phyloP scores from a whole-genome alignment of 2,329 filamentous ascomycete genomes.

The Aureobasidium sp. region DNA sequence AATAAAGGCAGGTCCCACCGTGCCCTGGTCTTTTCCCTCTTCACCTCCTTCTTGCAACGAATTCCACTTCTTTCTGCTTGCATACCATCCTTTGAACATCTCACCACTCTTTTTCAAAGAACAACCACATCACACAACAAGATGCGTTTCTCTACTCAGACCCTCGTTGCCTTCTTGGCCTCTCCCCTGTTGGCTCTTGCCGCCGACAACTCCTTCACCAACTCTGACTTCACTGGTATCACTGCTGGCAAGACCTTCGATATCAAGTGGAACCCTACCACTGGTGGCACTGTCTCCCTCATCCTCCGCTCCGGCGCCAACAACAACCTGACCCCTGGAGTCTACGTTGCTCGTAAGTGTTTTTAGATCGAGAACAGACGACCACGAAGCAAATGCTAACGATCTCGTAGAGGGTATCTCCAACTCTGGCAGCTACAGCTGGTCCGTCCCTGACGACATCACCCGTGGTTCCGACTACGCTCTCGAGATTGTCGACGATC shows the following conservation, averaged over 20 bases:
- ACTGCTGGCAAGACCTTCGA: slow-evolving; percentile 38
- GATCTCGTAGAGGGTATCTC: slow-evolving; percentile 32
- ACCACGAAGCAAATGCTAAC: slow-evolving; percentile 5
- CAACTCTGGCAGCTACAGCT: slow-evolving; percentile 43
- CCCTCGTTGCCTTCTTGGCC: slow-evolving; percentile 37
- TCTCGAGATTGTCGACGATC: slow-evolving; percentile 44
- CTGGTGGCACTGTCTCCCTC: slow-evolving; percentile 42
- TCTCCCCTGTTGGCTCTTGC: slow-evolving; percentile 34
- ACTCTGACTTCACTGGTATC: slow-evolving; percentile 32
- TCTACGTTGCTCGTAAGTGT: slow-evolving; percentile 23
- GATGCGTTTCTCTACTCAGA: slow-evolving; percentile 38
- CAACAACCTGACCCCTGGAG: slow-evolving; percentile 32
- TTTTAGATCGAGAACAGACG: not conserved
- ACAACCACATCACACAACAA: slow-evolving; percentile 18
- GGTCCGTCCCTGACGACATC: slow-evolving; percentile 34
- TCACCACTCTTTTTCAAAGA: not conserved
- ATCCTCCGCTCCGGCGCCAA: slow-evolving; percentile 35
- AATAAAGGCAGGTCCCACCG: not conserved
- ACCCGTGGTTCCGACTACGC: slow-evolving; percentile 41
- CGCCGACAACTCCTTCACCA: slow-evolving; percentile 34
- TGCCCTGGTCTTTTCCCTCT: not conserved
- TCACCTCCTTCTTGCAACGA: not conserved
- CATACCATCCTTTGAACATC: not conserved
- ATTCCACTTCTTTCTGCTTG: not conserved
- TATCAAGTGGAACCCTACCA: slow-evolving; percentile 43